Conservation (phyloP, 768 basidiomycete genomes). For the Boletus bicolor region DNA sequence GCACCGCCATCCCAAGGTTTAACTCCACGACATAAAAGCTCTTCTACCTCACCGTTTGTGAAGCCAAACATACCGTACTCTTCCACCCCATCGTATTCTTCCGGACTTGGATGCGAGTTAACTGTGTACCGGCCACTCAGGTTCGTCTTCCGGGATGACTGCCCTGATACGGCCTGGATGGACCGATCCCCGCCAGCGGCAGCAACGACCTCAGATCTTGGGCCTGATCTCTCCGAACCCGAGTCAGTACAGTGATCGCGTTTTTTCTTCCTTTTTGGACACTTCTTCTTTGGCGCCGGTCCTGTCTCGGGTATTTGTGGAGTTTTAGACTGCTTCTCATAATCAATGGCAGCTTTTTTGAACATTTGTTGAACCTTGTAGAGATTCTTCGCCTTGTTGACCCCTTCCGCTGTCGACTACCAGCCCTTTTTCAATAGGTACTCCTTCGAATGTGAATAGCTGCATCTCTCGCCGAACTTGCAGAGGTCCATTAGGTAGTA, state of each 20-base stretch:
- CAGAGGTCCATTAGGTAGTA: constrained; percentile 38
- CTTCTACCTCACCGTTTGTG: constrained; percentile 9
- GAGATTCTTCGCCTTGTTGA: neutral
- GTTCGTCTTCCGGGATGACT: neutral
- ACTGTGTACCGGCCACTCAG: neutral
- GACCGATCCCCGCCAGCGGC: too few species aligned
- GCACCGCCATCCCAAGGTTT: constrained; percentile 44
- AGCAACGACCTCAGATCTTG: neutral
- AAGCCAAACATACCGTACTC: neutral
- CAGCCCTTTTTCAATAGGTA: constrained; percentile 45
- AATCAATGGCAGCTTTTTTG: neutral
- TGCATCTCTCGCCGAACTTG: constrained; percentile 37
- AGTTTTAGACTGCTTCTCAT: neutral
- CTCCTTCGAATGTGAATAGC: constrained; percentile 45
- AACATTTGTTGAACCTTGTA: constrained; percentile 1
- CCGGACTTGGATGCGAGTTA: too few species aligned
- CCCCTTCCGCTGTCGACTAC: constrained; percentile 33
- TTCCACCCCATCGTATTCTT: too few species aligned
- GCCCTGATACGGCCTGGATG: neutral
- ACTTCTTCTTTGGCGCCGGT: neutral
- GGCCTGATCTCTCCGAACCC: neutral
- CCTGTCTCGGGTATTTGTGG: neutral
- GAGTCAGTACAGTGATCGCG: neutral
- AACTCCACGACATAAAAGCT: constrained; percentile 37
- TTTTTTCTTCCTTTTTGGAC: neutral